Percentiles rank a stretch among this genome's conserved stretches.
These are phyloP conservation scores for Sphenostylis stenocarpa DNA, from an alignment of 306 rosid species.

Conservation along the genomic window DNA sequence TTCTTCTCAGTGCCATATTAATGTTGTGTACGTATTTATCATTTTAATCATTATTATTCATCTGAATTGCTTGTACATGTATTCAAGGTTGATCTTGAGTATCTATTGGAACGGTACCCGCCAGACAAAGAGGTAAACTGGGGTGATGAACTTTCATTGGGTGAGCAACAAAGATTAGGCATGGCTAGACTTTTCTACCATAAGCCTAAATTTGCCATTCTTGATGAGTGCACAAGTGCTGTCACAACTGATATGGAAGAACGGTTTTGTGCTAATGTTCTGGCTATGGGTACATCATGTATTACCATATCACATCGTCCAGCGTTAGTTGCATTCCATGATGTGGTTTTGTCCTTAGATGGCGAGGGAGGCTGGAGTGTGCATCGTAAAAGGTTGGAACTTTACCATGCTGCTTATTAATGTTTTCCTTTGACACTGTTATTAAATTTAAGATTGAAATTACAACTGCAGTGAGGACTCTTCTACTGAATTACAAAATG, in stretches of 20 bases:
- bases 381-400: constrained; percentile 59
- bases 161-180: constrained; percentile 89
- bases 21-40: not conserved
- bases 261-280: constrained; percentile 85
- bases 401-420: not conserved
- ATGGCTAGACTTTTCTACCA: constrained; percentile 95
- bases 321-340: constrained; percentile 89
- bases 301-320: constrained; percentile 94
- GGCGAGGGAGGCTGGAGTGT: constrained; percentile 98
- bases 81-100: constrained; percentile 85
- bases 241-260: constrained; percentile 97
- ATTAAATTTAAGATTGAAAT: constrained; percentile 27
- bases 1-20: not conserved
- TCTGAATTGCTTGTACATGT: constrained; percentile 8
- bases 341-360: constrained; percentile 80
- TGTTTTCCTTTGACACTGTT: not conserved
- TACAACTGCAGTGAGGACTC: constrained; percentile 61
- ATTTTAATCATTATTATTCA: constrained; percentile 16
- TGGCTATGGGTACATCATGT: constrained; percentile 95
- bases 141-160: constrained; percentile 91
- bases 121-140: constrained; percentile 80
- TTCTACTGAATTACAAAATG: constrained; percentile 43
- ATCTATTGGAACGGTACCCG: constrained; percentile 77
- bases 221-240: constrained; percentile 94
- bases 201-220: constrained; percentile 91